Evolutionary conservation across 164 flowering plant species (phyloP), one percentile per base, ranked within the genome.

Genomic region (Cinnamomum chago): DNA sequence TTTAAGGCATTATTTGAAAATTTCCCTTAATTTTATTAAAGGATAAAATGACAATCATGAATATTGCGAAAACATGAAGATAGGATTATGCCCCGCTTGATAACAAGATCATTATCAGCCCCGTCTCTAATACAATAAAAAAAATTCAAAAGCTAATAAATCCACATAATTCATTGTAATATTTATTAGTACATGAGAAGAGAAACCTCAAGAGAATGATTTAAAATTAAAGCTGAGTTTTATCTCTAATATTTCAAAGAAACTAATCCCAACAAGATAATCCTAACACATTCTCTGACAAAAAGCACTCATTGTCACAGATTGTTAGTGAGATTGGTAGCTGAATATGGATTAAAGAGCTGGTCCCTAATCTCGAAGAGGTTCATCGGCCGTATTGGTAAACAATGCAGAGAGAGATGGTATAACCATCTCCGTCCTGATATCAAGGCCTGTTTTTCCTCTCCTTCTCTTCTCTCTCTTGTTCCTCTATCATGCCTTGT

Each of bases 401-500:
- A 88, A 73, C 88, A 88, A 40, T 88, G 91, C 50, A 74, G 91
- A 60, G 91, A 86, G 79, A 78, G 91, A 75, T 88, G 91, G 91
- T 80, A 83, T 67, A 86, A 86, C 70, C 88, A 86, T 79, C 66
- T 88, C 20, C 72, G 83, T 33, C 91, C 88, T 0, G 80, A 86
- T 50, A 83, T 88, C 72, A 88, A 76, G 88, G 89, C 83, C 24
- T 9, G 60, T 20, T 20, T n/a, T 13, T 17, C 47, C 9, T 40
- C 7, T 47, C 5, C 58, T 65, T 47, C 50, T 35, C 33, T 47
- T 18, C n/a, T 58, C 23, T 70, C n/a, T 66, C 60, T 55, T 55
- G 13, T 55, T 55, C n/a, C 18, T 55, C 60, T 17, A 40, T 55
- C 60, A 15, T 17, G 18, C 2, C 6, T 55, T 55, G 5, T 55